Base-by-base conservation (phyloP, 2,329 filamentous ascomycete species). In the Dothistroma septosporum region DNA sequence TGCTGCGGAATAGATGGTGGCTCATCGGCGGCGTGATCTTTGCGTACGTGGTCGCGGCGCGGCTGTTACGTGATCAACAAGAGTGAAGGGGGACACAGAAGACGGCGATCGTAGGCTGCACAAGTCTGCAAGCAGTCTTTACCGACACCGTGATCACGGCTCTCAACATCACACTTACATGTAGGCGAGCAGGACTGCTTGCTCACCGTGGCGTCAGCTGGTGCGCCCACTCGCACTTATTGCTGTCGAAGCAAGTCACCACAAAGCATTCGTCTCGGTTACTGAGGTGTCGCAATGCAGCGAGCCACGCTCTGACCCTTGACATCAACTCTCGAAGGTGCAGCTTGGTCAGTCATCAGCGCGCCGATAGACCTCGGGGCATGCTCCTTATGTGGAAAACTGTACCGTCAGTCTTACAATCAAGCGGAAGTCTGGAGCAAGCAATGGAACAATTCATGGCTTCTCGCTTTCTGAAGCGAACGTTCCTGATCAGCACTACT, bases 41-140 rank as follows among this genome's bases (percentile, higher is more conserved):
- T 71, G 76, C 88, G 16, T 97, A 97, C 76, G 92, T 96, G 11
- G 76, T 96, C 54, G 81, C 95, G 59, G 89, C 91, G 33, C 83
- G 93, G 68, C 75, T 96, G 14, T 76, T 96, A 35, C 86, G 86
- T 44, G 81, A 83, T 47, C 63, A 69, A 58, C 46, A 59, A 56
- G 61, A 53, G 62, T 50, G 28, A 31, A 50, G 14, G 6, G 24
- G 24, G 22, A 48, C 21, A 16, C 41, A n/a, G 14, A 44, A 16
- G n/a, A 19, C 16, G 63, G 50, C 24, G n/a, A 47, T 37, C 16
- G 35, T 16, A 11, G 35, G 35, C 35, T 37, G 16, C 35, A 37
- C 11, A 11, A 16, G 11, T 11, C 35, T 37, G 35, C 35, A 12
- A 37, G 16, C 16, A 11, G 16, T 37, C 35, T 37, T 11, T 1